phyloP scores from a whole-genome alignment of 1,284 basidiomycete species.

The Puccinia horiana region DNA sequence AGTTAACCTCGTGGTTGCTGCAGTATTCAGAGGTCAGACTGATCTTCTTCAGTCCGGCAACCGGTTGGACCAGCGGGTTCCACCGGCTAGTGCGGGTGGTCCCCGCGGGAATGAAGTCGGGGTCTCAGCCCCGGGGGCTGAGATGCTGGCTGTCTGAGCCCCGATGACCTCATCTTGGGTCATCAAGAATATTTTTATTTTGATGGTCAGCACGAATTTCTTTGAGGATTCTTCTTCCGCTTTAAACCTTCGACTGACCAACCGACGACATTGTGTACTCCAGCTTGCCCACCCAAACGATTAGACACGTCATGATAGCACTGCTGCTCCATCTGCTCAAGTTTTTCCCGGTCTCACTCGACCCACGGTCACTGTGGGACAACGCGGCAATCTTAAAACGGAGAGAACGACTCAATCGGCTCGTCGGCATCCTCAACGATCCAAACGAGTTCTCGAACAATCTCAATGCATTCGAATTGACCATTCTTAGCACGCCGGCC shows the following conservation, averaged over 20 bases:
- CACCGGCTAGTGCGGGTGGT: too few relatives aligned
- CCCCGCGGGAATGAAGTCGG: not conserved
- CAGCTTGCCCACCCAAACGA: not conserved
- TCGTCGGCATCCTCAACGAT: slow-evolving; percentile 29
- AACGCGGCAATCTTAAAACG: slow-evolving; percentile 10
- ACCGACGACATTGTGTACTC: not conserved
- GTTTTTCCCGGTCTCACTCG: slow-evolving; percentile 15
- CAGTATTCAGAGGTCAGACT: too few relatives aligned
- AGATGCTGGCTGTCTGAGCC: too few relatives aligned
- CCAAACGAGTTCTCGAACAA: slow-evolving; percentile 36
- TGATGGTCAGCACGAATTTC: too few relatives aligned
- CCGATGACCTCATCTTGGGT: slow-evolving; percentile 8
- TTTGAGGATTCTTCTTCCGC: too few relatives aligned
- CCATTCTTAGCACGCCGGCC: slow-evolving; percentile 54
- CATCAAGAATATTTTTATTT: too few relatives aligned
- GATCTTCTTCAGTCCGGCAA: too few relatives aligned
- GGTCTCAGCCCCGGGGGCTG: too few relatives aligned
- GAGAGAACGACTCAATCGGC: slow-evolving; percentile 26
- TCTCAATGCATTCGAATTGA: slow-evolving; percentile 50
- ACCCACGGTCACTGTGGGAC: slow-evolving; percentile 28
- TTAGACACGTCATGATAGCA: slow-evolving; percentile 15
- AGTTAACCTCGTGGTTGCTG: too few relatives aligned
- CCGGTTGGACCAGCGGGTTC: too few relatives aligned
- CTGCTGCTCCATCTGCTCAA: slow-evolving; percentile 27
- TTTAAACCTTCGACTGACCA: not conserved